Base-by-base conservation (phyloP, 192 early-diverging fungal species). In the Coemansia sp. region DNA sequence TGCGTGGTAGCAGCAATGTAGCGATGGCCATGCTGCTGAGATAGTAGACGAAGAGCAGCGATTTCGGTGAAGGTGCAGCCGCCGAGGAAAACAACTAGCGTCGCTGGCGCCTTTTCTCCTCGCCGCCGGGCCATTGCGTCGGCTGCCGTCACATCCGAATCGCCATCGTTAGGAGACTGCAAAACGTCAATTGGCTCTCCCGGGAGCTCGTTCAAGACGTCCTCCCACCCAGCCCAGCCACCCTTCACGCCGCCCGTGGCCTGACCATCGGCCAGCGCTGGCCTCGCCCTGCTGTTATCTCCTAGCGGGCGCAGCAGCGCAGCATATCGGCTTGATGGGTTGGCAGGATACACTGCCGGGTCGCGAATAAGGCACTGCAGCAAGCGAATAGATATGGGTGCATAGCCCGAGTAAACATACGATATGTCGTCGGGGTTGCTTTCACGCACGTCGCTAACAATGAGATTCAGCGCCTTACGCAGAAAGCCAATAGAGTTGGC, bases 21-120 rank as follows among this genome's bases (percentile, higher is more conserved):
- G 63, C 92, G 88, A 26, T 95, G 92, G 35, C 81, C 84, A 37
- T 86, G 86, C 56, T 93, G 89, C 67, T 90, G 89, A 7, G 92
- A 86, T 43, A 99, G 78, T 62, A 94, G 90, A 3, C 97, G 86
- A n/a, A 95, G 83, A 16, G 97, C 93, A 3, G 95, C 85, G 18
- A 97, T 87, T 80, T 99, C 96, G 3, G 96, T 92, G 34, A 85
- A 91, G 0, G 95, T 97, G 74, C 96, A 97, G 16, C 96, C 96
- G 37, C 96, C 96, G 10, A 99, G 79, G 70, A 97, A 99, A 55
- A 99, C 88, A 1, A 99, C 87, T 43, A 99, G 67, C 7, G 95
- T 96, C 13, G 88, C 84, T 11, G 83, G 78, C 35, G 84, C 76
- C 66, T 89, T 85, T 14, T 83, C 77, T 21, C 76, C 81, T 24